Evolutionary conservation across 2,329 filamentous ascomycete species (phyloP).

Genomic region (Fusarium sp.): DNA sequence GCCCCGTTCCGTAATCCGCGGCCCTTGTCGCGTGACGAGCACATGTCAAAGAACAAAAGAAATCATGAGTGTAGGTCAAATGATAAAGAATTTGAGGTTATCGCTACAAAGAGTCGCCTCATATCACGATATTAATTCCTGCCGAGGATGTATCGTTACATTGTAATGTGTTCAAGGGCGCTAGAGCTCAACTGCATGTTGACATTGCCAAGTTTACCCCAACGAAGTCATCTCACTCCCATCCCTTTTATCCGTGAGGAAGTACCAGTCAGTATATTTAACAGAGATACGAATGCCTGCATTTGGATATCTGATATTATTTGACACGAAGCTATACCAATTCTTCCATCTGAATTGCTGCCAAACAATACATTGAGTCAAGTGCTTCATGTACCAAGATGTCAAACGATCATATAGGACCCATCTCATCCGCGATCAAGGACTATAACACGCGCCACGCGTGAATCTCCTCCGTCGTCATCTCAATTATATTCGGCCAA

Average conservation of each 20-base stretch:
- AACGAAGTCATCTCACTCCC: constrained; percentile 34
- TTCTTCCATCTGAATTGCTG: neutral
- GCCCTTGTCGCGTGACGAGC: constrained; percentile 40
- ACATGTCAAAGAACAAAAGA: constrained; percentile 22
- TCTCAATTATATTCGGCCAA: constrained; percentile 25
- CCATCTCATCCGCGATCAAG: neutral
- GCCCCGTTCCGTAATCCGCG: constrained; percentile 34
- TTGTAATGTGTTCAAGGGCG: constrained; percentile 6
- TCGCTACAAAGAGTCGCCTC: neutral
- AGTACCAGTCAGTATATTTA: neutral
- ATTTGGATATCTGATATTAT: neutral
- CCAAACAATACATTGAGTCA: neutral
- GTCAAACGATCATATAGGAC: neutral
- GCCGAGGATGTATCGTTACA: constrained; percentile 34
- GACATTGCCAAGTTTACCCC: constrained; percentile 34
- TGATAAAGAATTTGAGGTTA: constrained; percentile 1
- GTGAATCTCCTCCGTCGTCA: no score
- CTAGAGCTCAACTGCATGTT: constrained; percentile 43
- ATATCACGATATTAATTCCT: constrained; percentile 7
- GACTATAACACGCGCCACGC: no score
- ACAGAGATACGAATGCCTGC: neutral
- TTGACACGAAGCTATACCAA: neutral
- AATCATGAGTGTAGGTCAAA: constrained; percentile 8
- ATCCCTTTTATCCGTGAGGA: constrained; percentile 20
- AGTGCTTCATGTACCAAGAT: neutral